Base-by-base conservation (phyloP, 1,139 yeast genomes). In the Nakaseomyces bracarensis region DNA sequence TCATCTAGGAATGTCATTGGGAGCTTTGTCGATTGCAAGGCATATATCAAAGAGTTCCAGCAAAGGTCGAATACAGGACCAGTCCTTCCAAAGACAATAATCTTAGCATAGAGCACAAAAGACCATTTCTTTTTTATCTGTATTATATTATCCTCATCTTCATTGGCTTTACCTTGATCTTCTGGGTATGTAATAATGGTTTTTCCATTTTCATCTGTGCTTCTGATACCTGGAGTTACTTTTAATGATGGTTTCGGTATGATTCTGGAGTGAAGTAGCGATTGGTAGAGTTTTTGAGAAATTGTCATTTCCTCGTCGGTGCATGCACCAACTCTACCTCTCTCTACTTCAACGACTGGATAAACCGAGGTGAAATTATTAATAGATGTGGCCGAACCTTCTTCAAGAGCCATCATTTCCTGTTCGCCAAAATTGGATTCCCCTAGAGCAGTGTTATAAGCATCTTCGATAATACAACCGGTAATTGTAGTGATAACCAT, bases 301-400 rank as follows among this genome's bases (percentile, higher is more conserved):
- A 84, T 57, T 23, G 75, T 77, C 83, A 85, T 86, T 61, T 89
- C 96, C 64, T 89, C 96, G 51, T 81, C 87, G 1, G 93, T 79
- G 18, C 96, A 96, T 2, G 91, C 86, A 27, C 87, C 85, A 4
- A 66, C 67, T 43, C 86, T 69, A 15, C 95, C 95, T 45, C 93
- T 69, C 44, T 80, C 74, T 13, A 86, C 75, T 52, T 85, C 93
- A 9, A 89, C 89, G 36, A 84, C 81, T 0, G 96, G 93, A 57
- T 75, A 86, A 0, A 82, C 71, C 0, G 79, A 62, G 1, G 79
- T 64, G 49, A 59, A 54, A 8, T 57, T 52, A 1, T 47, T 39
- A 10, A 65, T 38, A 34, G 50, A 43, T 29, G 52, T 45, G n/a
- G 46, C 40, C 5, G 35, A 23, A 4, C 45, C 49, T 11, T 48